A percentile compares a stretch with the other conserved stretches of the same genome.
Evolutionary conservation across 345 rosid species (phyloP).

Genomic region (Boechera retrofracta): DNA sequence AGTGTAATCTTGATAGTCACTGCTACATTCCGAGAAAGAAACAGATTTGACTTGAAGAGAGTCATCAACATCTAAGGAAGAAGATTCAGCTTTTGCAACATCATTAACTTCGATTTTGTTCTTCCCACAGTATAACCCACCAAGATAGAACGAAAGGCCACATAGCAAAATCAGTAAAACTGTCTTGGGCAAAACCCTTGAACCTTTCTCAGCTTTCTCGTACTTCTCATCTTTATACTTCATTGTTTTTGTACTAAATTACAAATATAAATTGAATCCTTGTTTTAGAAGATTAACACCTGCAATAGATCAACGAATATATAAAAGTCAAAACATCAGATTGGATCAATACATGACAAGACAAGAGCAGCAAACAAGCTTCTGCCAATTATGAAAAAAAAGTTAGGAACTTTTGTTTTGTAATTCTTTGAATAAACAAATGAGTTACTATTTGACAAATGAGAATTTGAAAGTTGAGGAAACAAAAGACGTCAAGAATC

Average conservation of each 20-base stretch:
- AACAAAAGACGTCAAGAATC: conserved; percentile 27
- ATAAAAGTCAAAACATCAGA: conserved; percentile 27
- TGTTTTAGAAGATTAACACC: conserved; percentile 13
- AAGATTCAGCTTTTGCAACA: conserved; percentile 52
- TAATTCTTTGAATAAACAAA: conserved; percentile 27
- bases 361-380: conserved; percentile 27
- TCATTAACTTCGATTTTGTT: conserved; percentile 48
- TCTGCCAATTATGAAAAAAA: conserved; percentile 4
- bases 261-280: conserved; percentile 4
- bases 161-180: conserved; percentile 60
- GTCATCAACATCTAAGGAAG: conserved; percentile 52
- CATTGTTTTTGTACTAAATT: conserved; percentile 50
- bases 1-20: conserved; percentile 88
- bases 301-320: conserved; percentile 9
- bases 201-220: conserved; percentile 56
- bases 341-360: neutral
- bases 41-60: conserved; percentile 64
- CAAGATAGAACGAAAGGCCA: conserved; percentile 90
- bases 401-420: neutral
- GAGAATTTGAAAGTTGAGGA: conserved; percentile 16
- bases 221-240: conserved; percentile 85
- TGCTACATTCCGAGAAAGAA: conserved; percentile 80
- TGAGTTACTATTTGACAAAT: conserved; percentile 26
- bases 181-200: conserved; percentile 56
- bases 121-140: conserved; percentile 77